Percentiles rank a stretch among this genome's conserved stretches.
These are phyloP conservation scores for Sungouiozyma intestinalis DNA, from an alignment of 805 yeast species.

Conservation along the genomic window DNA sequence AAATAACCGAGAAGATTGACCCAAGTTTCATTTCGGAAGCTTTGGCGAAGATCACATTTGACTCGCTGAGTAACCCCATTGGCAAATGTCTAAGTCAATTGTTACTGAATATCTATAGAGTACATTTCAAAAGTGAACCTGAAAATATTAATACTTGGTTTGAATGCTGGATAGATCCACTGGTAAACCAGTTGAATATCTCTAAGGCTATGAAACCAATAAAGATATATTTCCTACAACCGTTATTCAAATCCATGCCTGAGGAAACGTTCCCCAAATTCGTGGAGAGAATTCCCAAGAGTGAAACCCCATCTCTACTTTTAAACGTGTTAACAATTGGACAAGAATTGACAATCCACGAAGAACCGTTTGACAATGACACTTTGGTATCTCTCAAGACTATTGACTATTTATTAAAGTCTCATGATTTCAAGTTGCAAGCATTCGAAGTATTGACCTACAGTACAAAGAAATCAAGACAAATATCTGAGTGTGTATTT, in stretches of 20 bases:
- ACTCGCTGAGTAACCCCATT: slow-evolving; percentile 54
- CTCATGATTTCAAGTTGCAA: slow-evolving; percentile 36
- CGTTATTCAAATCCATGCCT: slow-evolving; percentile 42
- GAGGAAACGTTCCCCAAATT: slow-evolving; percentile 34
- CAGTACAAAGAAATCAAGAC: slow-evolving; percentile 51
- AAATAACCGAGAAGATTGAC: slow-evolving; percentile 31
- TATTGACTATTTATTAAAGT: slow-evolving; percentile 34
- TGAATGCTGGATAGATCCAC: slow-evolving; percentile 37
- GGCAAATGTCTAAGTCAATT: slow-evolving; percentile 45
- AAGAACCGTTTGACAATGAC: slow-evolving; percentile 37
- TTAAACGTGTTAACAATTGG: slow-evolving; percentile 54
- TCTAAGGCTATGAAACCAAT: slow-evolving; percentile 35
- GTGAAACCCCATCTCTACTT: slow-evolving; percentile 29
- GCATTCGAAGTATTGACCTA: slow-evolving; percentile 52
- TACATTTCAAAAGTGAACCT: slow-evolving; percentile 16
- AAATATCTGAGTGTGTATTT: slow-evolving; percentile 38
- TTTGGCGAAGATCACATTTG: slow-evolving; percentile 40
- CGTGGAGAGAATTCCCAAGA: slow-evolving; percentile 14
- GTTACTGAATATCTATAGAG: slow-evolving; percentile 28
- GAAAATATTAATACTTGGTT: slow-evolving; percentile 33
- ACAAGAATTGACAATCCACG: slow-evolving; percentile 44
- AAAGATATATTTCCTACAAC: slow-evolving; percentile 51
- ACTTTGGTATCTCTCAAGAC: slow-evolving; percentile 27
- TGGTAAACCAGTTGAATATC: slow-evolving; percentile 29
- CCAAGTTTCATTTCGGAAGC: slow-evolving; percentile 40